Evolutionary conservation across 257 asterid species (phyloP).

Genomic region (Primulina eburnea): DNA sequence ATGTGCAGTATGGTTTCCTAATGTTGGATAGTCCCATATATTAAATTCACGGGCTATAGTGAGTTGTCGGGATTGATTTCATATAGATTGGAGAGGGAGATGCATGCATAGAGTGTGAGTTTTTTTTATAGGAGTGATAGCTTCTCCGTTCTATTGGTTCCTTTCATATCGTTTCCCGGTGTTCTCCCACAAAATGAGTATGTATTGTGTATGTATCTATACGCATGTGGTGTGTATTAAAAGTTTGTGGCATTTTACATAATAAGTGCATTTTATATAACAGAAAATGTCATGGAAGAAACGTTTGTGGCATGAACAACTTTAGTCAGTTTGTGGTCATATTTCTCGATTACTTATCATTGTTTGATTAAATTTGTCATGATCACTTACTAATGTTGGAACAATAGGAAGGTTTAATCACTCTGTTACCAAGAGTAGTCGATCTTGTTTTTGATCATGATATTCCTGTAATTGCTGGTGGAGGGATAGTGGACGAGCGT

Average conservation of each 20-base stretch:
- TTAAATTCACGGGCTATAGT: too few relatives aligned
- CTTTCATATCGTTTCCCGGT: too few relatives aligned
- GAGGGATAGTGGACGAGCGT: slow-evolving; percentile 86
- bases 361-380: slow-evolving; percentile 7
- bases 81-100: too few relatives aligned
- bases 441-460: slow-evolving; percentile 51
- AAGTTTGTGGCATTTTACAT: background rate
- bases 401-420: slow-evolving; percentile 57
- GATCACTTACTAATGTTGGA: background rate
- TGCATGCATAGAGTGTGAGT: too few relatives aligned
- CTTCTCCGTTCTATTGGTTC: too few relatives aligned
- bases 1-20: background rate
- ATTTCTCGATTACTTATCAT: background rate
- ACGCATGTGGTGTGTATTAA: too few relatives aligned
- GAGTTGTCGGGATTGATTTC: too few relatives aligned
- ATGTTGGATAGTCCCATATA: background rate
- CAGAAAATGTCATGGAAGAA: background rate
- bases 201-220: background rate
- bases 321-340: background rate
- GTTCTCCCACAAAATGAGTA: background rate
- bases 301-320: slow-evolving; percentile 1
- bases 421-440: slow-evolving; percentile 73
- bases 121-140: too few relatives aligned
- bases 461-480: slow-evolving; percentile 76
- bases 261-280: too few relatives aligned